Base-by-base conservation (phyloP, 139 green algal species). In the Closterium sp. region DNA sequence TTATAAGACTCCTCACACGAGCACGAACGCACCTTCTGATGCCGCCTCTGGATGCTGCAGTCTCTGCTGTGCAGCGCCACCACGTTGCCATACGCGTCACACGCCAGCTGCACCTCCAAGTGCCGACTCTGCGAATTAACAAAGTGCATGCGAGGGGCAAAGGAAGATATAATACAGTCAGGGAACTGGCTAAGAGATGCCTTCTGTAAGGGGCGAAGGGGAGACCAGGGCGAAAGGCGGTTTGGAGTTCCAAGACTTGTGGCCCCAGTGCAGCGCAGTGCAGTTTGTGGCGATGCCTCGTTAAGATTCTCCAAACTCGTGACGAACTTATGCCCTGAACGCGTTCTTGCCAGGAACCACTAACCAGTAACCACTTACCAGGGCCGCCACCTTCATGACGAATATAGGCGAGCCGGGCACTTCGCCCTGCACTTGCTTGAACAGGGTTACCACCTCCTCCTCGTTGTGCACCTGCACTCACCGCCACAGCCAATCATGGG, bases 71-170 rank as follows among this genome's bases (percentile, higher is more conserved):
- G 98, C 22, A 99, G 92, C 13, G 96, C 98, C 4, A 91, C 96
- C 29, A 99, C 98, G 89, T 98, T 97, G 89, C 98, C 97, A 91
- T 98, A 92, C 85, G 93, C 94, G 94, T 99, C 98, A 22, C 95
- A 97, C 87, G 99, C 93, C 91, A 99, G 97, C 97, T 99, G 98
- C 92, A 99, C 98, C 95, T 99, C 98, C 91, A 99, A 95, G 94
- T 99, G 97, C 13, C 97, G 95, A 42, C 91, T 96, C 79, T 94
- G 93, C 22, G 17, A 13, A 79, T 4, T 70, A 79, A n/a, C n/a
- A n/a, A n/a, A n/a, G 62, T 5, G 30, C 0, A 13, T 70, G 45
- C 5, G 45, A 70, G 10, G 45, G 45, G 97, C 97, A 50, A 50
- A 50, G 38, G 38, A 50, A 50, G 38, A 50, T 50, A 17, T 9